Evolutionary conservation across 2,329 filamentous ascomycete genomes (phyloP).

Genomic region (Talaromyces sp.): DNA sequence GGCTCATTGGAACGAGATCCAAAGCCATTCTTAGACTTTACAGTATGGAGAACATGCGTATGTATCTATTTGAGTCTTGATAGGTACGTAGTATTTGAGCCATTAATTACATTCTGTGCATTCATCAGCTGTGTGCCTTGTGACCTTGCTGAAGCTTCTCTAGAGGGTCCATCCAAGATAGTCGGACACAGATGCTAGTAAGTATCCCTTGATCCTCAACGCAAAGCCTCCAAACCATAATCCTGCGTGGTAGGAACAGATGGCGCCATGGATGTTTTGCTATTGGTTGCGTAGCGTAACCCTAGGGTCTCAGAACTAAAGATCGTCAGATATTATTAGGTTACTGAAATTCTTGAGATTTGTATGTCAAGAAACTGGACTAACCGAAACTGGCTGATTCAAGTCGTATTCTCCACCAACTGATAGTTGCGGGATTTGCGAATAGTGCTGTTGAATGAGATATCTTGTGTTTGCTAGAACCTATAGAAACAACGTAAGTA

Average conservation of each 20-base stretch:
- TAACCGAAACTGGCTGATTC: conserved; percentile 16
- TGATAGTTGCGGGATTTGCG: conserved; percentile 33
- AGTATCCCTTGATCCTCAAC: neutral
- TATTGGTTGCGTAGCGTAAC: neutral
- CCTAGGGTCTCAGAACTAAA: neutral
- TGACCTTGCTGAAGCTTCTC: neutral
- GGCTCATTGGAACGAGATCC: neutral
- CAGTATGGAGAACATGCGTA: neutral
- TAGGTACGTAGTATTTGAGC: neutral
- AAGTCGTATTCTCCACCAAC: conserved; percentile 18
- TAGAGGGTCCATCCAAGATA: neutral
- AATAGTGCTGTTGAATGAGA: conserved; percentile 28
- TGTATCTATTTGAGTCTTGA: neutral
- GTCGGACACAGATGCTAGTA: neutral
- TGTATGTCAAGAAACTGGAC: neutral
- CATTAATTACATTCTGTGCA: neutral
- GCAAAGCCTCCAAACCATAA: neutral
- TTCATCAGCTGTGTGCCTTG: neutral
- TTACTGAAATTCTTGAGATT: neutral
- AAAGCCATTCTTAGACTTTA: neutral
- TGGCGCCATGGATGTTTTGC: neutral
- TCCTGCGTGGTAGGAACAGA: neutral
- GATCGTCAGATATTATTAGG: neutral
- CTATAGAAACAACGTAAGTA: conserved; percentile 24
- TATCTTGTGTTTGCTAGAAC: conserved; percentile 31